A percentile compares a stretch with the other conserved stretches of the same genome.
Conservation (phyloP, 805 yeast genomes). For the Spathaspora girioi region DNA sequence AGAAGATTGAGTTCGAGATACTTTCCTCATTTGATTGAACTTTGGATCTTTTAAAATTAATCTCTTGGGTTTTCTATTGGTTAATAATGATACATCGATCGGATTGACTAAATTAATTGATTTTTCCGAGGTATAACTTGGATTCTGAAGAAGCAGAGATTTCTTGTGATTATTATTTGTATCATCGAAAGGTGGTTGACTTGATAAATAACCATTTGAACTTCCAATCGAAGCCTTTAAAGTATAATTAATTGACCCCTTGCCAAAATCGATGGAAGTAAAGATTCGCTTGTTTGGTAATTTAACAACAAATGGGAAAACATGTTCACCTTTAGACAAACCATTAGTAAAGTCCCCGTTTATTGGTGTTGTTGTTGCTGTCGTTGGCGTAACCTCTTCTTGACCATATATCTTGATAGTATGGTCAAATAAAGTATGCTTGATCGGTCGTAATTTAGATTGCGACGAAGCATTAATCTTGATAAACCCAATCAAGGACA, state of each 20-base stretch:
- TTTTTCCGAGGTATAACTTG: constrained; percentile 49
- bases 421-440: constrained; percentile 54
- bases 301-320: constrained; percentile 80
- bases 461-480: constrained; percentile 52
- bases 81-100: constrained; percentile 63
- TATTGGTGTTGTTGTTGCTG: not conserved
- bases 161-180: constrained; percentile 14
- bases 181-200: not conserved
- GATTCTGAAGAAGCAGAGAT: constrained; percentile 15
- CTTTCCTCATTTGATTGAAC: constrained; percentile 4
- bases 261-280: constrained; percentile 77
- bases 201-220: constrained; percentile 9
- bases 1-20: constrained; percentile 7
- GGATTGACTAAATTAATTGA: constrained; percentile 64
- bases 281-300: constrained; percentile 71
- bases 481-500: constrained; percentile 55
- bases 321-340: constrained; percentile 77
- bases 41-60: constrained; percentile 58
- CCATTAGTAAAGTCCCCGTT: constrained; percentile 38
- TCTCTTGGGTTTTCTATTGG: constrained; percentile 63
- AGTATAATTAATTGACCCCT: constrained; percentile 72
- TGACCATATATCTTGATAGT: constrained; percentile 57
- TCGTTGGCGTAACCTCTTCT: constrained; percentile 5
- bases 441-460: constrained; percentile 49
- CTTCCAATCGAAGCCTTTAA: constrained; percentile 49